Conservation (phyloP, 2,329 filamentous ascomycete species). For the Phialophora verrucosa region DNA sequence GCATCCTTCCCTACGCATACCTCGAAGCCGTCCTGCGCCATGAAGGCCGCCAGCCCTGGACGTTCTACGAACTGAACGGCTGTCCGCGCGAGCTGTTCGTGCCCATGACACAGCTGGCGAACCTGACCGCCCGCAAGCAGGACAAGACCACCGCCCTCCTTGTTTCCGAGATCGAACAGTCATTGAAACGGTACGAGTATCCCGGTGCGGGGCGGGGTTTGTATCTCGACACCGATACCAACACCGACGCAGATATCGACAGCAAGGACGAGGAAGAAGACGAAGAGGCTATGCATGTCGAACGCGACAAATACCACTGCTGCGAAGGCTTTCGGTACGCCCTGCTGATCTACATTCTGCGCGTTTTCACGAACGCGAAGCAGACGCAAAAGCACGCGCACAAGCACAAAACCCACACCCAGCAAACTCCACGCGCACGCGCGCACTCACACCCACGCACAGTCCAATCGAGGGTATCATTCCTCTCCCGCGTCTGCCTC, state of each 20-base stretch:
- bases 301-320: slow-evolving; percentile 25
- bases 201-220: slow-evolving; percentile 6
- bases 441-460: neutral
- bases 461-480: neutral
- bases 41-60: slow-evolving; percentile 26
- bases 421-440: neutral
- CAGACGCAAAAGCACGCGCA: neutral
- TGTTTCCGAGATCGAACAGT: slow-evolving; percentile 22
- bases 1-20: slow-evolving; percentile 20
- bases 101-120: slow-evolving; percentile 23
- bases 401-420: neutral
- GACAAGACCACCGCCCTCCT: neutral
- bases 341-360: slow-evolving; percentile 25
- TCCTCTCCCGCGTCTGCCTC: slow-evolving; percentile 15
- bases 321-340: slow-evolving; percentile 27
- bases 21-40: slow-evolving; percentile 21
- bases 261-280: neutral
- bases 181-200: slow-evolving; percentile 17
- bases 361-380: slow-evolving; percentile 10
- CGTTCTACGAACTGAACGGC: slow-evolving; percentile 28
- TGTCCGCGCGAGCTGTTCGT: slow-evolving; percentile 28
- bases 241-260: too few species aligned
- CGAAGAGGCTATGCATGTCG: slow-evolving; percentile 23
- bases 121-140: slow-evolving; percentile 6
- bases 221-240: neutral